Base-by-base conservation (phyloP, 192 early-diverging fungal species). In the Coemansia sp. region DNA sequence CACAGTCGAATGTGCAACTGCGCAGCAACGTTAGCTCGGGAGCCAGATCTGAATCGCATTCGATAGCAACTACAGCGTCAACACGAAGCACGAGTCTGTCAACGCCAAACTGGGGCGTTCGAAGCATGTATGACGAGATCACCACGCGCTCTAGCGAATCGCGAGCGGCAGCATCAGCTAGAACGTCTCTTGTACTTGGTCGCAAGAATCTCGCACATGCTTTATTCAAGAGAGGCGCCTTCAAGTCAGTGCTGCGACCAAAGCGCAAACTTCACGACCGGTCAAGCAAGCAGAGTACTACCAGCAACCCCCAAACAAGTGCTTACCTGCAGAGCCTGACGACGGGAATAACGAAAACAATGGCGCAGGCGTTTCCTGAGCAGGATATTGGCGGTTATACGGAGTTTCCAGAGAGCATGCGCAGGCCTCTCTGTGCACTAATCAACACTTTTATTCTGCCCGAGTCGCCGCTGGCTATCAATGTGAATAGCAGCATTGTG, bases 391-490 rank as follows among this genome's bases (percentile, higher is more conserved):
- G 46, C n/a, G 40, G 56, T 12, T 14, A 54, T 4, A 73, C 56
- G 5, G 22, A 42, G 6, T 56, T 79, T 17, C 20, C 71, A 6
- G 70, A 79, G 3, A 63, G 38, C 20, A 25, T 79, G 56, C 70
- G 71, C 4, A 37, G 43, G 2, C 45, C 64, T 15, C 59, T 79
- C 24, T 32, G 24, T 15, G 70, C 70, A 4, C 69, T 79, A 37
- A 45, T 70, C 38, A 62, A 46, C 14, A 73, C 71, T n/a, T 79
- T 67, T 62, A 68, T 79, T 39, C 63, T 79, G 6, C 71, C 76
- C 2, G 37, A 39, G 8, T 61, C 76, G 39, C 51, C 71, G 3
- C 42, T 69, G 62, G 76, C 67, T 32, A 57, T 79, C 17, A 78
- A 78, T 40, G 31, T 60, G 4, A 54, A 27, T n/a, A 39, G 59